Base-by-base conservation (phyloP, 768 basidiomycete species). In the Leccinum subtestaceum region DNA sequence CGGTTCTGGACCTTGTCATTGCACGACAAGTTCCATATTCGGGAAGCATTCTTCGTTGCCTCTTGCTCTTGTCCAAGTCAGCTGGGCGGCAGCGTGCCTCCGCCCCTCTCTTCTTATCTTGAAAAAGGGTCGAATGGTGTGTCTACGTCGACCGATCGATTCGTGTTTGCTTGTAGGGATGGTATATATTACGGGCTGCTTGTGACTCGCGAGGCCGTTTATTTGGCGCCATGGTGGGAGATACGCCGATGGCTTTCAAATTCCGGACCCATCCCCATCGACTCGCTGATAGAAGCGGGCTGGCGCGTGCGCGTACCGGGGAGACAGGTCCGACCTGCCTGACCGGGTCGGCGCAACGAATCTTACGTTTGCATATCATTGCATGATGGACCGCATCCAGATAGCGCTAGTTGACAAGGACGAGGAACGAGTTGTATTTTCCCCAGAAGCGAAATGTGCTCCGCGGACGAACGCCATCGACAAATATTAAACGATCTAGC, bases 401-500 rank as follows among this genome's bases (percentile, higher is more conserved):
- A 45, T 8, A 1, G 36, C 36, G 36, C 15, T 15, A 8, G 19
- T 23, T n/a, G 11, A 15, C 17, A 53, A 53, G 19, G 47, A 13
- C 47, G 2, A 21, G 12, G 52, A 43, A 40, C 59, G 43, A 13
- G 15, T 13, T 11, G 11, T n/a, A 23, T 23, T 43, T 10, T 34
- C 36, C n/a, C 47, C 36, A 43, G 19, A 40, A 21, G 19, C 17
- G 21, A 15, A 49, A 32, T 3, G 12, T 34, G 19, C 56, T 21
- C 58, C 57, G 57, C 57, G 57, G 58, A 59, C 21, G 4, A 32
- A 15, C n/a, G n/a, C 32, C 15, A 19, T 56, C 11, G 31, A 27
- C 38, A 40, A n/a, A n/a, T 40, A 5, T 11, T 15, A 23, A 47
- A 21, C 36, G 11, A 25, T n/a, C 32, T 15, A 11, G 55, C 6